phyloP scores from a whole-genome alignment of 768 basidiomycete genomes.

The Lactifluus subvellereus region DNA sequence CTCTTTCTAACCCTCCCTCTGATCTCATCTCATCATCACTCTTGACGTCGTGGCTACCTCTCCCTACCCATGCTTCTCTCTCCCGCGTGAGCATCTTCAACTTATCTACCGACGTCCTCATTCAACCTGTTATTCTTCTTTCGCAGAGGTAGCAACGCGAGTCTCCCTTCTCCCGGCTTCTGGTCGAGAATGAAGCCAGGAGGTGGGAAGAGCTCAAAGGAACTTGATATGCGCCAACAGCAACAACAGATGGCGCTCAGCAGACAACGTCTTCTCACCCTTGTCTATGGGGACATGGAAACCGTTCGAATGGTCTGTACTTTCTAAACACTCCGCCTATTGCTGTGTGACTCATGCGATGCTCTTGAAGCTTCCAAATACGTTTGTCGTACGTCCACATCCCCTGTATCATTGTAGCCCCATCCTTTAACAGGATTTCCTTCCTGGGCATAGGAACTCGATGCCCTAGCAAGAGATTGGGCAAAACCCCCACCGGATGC shows the following conservation, averaged over 20 bases:
- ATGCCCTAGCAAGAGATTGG: constrained; percentile 77
- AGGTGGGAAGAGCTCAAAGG: constrained; percentile 39
- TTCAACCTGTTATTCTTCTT: constrained; percentile 34
- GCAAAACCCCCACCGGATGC: constrained; percentile 80
- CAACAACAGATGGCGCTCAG: constrained; percentile 59
- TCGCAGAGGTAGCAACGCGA: constrained; percentile 58
- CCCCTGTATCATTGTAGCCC: neutral
- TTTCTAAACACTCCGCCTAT: neutral
- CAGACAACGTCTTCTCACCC: constrained; percentile 71
- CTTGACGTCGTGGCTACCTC: constrained; percentile 4
- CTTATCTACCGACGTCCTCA: constrained; percentile 24
- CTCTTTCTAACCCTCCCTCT: neutral
- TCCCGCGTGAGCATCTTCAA: constrained; percentile 55
- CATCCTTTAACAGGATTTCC: constrained; percentile 4
- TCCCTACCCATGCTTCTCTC: constrained; percentile 62
- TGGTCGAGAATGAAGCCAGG: constrained; percentile 62
- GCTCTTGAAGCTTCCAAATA: constrained; percentile 54
- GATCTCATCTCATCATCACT: constrained; percentile 10
- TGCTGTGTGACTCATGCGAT: constrained; percentile 3
- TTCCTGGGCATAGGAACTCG: constrained; percentile 57
- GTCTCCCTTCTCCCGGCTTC: constrained; percentile 45
- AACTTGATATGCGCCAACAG: constrained; percentile 50
- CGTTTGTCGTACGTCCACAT: constrained; percentile 47
- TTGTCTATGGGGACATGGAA: constrained; percentile 82
- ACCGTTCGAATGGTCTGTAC: constrained; percentile 63